A percentile compares a stretch with the other conserved stretches of the same genome.
Evolutionary conservation across 1,284 basidiomycete species (phyloP).

Genomic region (Somion occarium): DNA sequence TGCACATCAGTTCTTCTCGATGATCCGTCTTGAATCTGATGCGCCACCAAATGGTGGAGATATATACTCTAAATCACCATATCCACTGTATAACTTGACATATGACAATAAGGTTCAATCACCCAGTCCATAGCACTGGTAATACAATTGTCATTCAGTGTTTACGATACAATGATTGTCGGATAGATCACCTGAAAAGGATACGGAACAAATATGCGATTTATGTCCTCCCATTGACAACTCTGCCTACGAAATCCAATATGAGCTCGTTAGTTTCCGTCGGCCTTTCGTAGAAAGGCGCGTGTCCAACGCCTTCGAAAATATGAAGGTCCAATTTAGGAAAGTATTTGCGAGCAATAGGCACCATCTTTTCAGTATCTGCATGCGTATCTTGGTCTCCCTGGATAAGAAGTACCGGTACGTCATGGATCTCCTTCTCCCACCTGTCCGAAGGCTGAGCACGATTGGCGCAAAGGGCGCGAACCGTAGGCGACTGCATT

Average conservation of each 20-base stretch:
- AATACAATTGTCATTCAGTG: too few species aligned
- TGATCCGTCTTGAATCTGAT: too few species aligned
- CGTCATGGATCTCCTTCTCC: constrained; percentile 22
- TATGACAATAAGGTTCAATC: too few species aligned
- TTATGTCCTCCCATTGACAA: too few species aligned
- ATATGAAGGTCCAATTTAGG: constrained; percentile 24
- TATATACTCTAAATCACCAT: too few species aligned
- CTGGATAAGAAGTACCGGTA: constrained; percentile 31
- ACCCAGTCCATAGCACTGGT: too few species aligned
- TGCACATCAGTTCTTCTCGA: too few species aligned
- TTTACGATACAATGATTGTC: too few species aligned
- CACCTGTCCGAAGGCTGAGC: constrained; percentile 29
- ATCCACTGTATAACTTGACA: too few species aligned
- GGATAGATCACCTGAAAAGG: too few species aligned
- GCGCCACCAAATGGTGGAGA: too few species aligned
- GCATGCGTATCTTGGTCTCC: constrained; percentile 30
- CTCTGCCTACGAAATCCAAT: constrained; percentile 4
- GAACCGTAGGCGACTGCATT: constrained; percentile 28
- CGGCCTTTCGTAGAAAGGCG: constrained; percentile 21
- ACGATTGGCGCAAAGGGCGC: constrained; percentile 25
- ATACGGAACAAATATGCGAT: too few species aligned
- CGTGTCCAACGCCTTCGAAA: constrained; percentile 30
- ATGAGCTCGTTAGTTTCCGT: constrained; percentile 13
- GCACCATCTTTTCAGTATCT: constrained; percentile 21
- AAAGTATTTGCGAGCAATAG: constrained; percentile 21